These are phyloP conservation scores for Nannochloropsis salina DNA, from an alignment of 108 stramenopile genomes.

Conservation along the genomic window DNA sequence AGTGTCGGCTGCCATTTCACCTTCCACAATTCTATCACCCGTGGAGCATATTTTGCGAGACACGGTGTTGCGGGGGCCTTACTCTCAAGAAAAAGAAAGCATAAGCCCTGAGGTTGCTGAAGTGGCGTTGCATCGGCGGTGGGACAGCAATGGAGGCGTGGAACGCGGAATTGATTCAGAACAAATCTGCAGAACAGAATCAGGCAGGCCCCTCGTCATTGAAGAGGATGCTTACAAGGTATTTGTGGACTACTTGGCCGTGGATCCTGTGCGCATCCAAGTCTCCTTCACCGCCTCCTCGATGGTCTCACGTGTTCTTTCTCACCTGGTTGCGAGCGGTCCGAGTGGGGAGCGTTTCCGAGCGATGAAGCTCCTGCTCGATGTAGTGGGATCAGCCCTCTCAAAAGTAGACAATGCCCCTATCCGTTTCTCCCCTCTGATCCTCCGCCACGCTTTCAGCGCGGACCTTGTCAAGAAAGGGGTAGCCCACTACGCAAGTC, in stretches of 20 bases:
- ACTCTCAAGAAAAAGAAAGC: neutral
- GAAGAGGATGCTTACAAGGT: conserved; percentile 20
- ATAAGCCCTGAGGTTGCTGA: neutral
- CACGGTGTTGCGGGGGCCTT: neutral
- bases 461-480: neutral
- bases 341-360: neutral
- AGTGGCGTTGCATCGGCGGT: neutral
- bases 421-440: neutral
- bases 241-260: neutral
- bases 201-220: neutral
- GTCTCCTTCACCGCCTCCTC: conserved; percentile 17
- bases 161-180: neutral
- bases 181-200: neutral
- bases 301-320: conserved; percentile 17
- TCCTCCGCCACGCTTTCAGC: neutral
- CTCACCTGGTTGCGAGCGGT: conserved; percentile 6
- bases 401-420: neutral
- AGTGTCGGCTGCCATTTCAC: neutral
- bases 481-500: neutral
- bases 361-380: neutral
- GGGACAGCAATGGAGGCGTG: neutral
- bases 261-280: conserved; percentile 19
- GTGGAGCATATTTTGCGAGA: neutral
- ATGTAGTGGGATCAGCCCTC: neutral
- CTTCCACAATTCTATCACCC: neutral